These are phyloP conservation scores for Podaxis sp. DNA, from an alignment of 768 basidiomycete genomes.

Conservation along the genomic window DNA sequence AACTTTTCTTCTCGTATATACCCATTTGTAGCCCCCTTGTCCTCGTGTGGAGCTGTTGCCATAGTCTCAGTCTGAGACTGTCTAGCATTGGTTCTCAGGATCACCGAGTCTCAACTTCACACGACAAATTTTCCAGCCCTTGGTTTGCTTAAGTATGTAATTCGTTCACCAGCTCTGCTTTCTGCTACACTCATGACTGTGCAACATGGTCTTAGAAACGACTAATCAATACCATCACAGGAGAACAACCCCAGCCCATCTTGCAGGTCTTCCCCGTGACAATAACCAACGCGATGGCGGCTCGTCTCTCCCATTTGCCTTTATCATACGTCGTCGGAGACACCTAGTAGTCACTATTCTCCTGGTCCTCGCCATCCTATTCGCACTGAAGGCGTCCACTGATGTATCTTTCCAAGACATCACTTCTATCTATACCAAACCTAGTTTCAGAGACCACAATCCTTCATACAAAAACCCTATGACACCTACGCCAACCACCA, in stretches of 20 bases:
- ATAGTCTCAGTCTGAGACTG: not conserved
- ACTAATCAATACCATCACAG: not conserved
- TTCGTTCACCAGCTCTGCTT: too few relatives aligned
- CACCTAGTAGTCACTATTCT: not conserved
- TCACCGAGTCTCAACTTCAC: not conserved
- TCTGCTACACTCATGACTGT: too few relatives aligned
- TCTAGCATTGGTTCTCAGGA: too few relatives aligned
- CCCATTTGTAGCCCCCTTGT: too few relatives aligned
- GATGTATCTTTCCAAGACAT: not conserved
- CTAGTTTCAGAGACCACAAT: not conserved
- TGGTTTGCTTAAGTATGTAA: too few relatives aligned
- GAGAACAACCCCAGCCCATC: not conserved
- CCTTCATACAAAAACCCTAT: not conserved
- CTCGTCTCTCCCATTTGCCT: not conserved
- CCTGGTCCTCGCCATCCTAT: not conserved
- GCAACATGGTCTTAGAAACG: not conserved
- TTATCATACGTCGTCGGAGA: not conserved
- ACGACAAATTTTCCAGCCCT: slow-evolving; percentile 1
- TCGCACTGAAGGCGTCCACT: not conserved
- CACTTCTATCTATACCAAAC: not conserved
- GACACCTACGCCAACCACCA: not conserved
- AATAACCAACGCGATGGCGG: not conserved
- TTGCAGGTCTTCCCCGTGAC: not conserved
- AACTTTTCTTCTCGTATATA: too few relatives aligned
- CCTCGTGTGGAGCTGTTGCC: not conserved